Base-by-base conservation (phyloP, 2,329 filamentous ascomycete species). In the Arthrobotrys musiformis region DNA sequence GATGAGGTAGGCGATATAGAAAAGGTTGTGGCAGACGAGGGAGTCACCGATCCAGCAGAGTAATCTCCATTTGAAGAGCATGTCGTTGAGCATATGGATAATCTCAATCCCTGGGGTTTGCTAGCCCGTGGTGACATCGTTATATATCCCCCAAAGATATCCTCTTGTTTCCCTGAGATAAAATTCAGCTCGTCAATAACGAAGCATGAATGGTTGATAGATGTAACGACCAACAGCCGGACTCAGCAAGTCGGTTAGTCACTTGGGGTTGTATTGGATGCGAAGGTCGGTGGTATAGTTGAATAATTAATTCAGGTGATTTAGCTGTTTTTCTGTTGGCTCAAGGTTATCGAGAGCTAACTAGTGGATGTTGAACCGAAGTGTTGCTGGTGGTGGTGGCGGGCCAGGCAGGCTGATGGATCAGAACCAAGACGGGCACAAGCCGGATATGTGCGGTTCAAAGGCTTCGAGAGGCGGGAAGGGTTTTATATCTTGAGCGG, bases 121-220 rank as follows among this genome's bases (percentile, higher is more conserved):
- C 33, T n/a, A 33, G 66, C n/a, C 50, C 54, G 52, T 35, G 73
- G 73, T 70, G 73, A 77, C 73, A 77, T 77, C 11, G 58, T 50
- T 70, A 19, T 50, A 52, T 54, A 9, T 40, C n/a, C 35, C 66
- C 61, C 17, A 50, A 70, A 61, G 44, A 77, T 70, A 67, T 70
- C 66, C 66, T 62, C 50, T 70, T 70, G 22, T 66, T 77, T 70
- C 48, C 73, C 66, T 66, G 60, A 56, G 69, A 60, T 62, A 33
- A 66, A 48, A 61, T 70, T 66, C 56, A 70, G 73, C 66, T 66
- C 66, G 73, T 77, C 63, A 77, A 77, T 77, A 77, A 77, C 73
- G 73, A 77, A 58, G 62, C 73, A 77, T 77, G 66, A 77, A 77
- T 40, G 17, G 66, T 67, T 48, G 40, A 22, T 60, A 46, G n/a